Conservation (phyloP, 2,329 filamentous ascomycete genomes). For the Sclerotinia glacialis region DNA sequence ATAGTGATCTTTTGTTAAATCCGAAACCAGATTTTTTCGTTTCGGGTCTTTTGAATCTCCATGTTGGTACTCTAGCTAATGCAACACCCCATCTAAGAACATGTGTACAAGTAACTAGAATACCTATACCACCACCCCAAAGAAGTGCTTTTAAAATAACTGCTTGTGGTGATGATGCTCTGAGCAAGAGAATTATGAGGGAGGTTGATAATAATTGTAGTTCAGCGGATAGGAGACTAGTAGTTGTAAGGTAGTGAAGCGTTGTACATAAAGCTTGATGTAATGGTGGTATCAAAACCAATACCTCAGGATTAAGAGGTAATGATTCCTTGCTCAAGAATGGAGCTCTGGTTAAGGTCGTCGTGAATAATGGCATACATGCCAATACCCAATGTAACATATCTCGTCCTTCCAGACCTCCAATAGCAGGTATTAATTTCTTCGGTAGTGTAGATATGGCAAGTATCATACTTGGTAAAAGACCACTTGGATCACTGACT, state of each 20-base stretch:
- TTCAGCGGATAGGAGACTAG: slow-evolving; percentile 82
- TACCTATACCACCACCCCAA: slow-evolving; percentile 75
- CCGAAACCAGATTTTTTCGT: slow-evolving; percentile 1
- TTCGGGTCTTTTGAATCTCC: slow-evolving; percentile 69
- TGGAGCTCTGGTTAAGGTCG: neutral
- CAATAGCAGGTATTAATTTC: slow-evolving; percentile 63
- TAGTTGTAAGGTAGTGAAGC: slow-evolving; percentile 78
- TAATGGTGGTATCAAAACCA: slow-evolving; percentile 70
- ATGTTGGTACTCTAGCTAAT: slow-evolving; percentile 83
- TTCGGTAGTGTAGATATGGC: slow-evolving; percentile 74
- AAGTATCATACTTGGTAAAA: slow-evolving; percentile 80
- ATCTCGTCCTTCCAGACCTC: slow-evolving; percentile 56
- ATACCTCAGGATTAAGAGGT: slow-evolving; percentile 35
- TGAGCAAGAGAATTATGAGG: slow-evolving; percentile 75
- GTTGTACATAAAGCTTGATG: slow-evolving; percentile 74
- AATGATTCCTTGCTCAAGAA: neutral
- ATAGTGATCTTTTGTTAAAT: slow-evolving; percentile 20
- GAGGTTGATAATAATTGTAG: slow-evolving; percentile 81
- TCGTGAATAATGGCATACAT: slow-evolving; percentile 58
- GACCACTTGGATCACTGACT: slow-evolving; percentile 54
- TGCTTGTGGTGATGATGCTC: slow-evolving; percentile 77
- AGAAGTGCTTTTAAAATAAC: slow-evolving; percentile 81
- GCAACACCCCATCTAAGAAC: slow-evolving; percentile 81
- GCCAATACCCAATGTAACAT: slow-evolving; percentile 77
- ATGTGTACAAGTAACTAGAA: slow-evolving; percentile 70